Evolutionary conservation across 73 alveolate genomes (phyloP).

Genomic region (Loxodes magnus): DNA sequence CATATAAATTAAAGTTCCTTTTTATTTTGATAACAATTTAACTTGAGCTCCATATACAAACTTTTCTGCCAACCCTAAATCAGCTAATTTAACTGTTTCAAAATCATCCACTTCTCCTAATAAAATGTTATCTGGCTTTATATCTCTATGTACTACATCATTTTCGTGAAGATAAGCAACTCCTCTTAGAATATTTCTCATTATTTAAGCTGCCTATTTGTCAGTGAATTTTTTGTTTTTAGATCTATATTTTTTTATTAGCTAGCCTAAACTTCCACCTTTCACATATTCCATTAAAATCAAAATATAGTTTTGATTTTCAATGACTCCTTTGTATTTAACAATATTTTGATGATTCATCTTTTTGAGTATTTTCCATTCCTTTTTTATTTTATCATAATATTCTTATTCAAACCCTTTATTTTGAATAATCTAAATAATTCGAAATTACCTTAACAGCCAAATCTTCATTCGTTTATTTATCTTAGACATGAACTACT

Average conservation of each 20-base stretch:
- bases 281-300: conserved; percentile 65
- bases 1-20: conserved; percentile 64
- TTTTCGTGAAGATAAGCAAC: conserved; percentile 19
- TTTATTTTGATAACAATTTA: conserved; percentile 44
- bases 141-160: conserved; percentile 56
- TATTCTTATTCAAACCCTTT: too few relatives aligned
- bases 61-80: conserved; percentile 57
- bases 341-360: not conserved
- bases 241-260: conserved; percentile 11
- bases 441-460: too few relatives aligned
- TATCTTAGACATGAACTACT: too few relatives aligned
- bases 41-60: conserved; percentile 21
- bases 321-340: conserved; percentile 16
- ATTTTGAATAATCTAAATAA: too few relatives aligned
- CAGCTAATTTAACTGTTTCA: conserved; percentile 40
- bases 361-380: too few relatives aligned
- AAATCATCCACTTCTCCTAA: conserved; percentile 28
- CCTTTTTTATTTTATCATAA: too few relatives aligned
- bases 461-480: too few relatives aligned
- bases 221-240: conserved; percentile 12
- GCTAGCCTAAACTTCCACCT: conserved; percentile 53
- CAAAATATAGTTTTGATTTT: conserved; percentile 19
- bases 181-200: conserved; percentile 24
- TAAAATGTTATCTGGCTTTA: conserved; percentile 61
- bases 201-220: conserved; percentile 7